Base-by-base conservation (phyloP, 495 filamentous ascomycete genomes). In the Penicillium daleae region DNA sequence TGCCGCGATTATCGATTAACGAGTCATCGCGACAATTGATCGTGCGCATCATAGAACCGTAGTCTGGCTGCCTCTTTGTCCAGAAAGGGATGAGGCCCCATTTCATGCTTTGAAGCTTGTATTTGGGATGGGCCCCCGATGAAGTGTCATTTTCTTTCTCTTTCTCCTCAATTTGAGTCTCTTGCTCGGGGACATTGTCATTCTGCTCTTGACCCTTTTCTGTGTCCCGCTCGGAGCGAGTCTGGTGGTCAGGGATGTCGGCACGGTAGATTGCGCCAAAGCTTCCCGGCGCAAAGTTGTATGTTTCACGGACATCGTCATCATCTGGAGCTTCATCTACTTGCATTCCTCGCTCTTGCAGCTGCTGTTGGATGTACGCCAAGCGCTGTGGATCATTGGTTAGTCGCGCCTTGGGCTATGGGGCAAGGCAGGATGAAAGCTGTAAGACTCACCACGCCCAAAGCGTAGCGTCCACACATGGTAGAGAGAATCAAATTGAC, bases 11-110 rank as follows among this genome's bases (percentile, higher is more conserved):
- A 8, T 89, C 84, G 1, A 83, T 77, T 6, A 99, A 78, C 4
- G 92, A 95, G 74, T 97, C 95, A 69, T 93, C 93, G 24, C 95
- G 89, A 73, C 93, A 97, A 73, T 99, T 99, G 71, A 98, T 99
- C 0, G 92, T 96, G 67, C 89, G 90, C 81, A 94, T 80, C 71
- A 90, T 77, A 3, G 89, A 86, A 24, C 83, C 80, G 64, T 93
- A 96, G 72, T 90, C 86, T 0, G 91, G 86, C 56, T 89, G 85
- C 24, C 90, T 86, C 71, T 95, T 90, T 10, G 92, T 92, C 93
- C 93, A 97, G 78, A 91, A 97, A 0, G 94, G 94, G 21, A 97
- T 81, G 3, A 97, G 80, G 66, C 91, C 93, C 93, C 93, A 97
- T 82, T 90, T 91, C 90, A 96, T 97, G 31, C 90, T 82, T 69